Percentiles rank a stretch among this genome's conserved stretches.
These are phyloP conservation scores for Deuterostichococcus epilithicus DNA, from an alignment of 139 green algal species.

Conservation along the genomic window DNA sequence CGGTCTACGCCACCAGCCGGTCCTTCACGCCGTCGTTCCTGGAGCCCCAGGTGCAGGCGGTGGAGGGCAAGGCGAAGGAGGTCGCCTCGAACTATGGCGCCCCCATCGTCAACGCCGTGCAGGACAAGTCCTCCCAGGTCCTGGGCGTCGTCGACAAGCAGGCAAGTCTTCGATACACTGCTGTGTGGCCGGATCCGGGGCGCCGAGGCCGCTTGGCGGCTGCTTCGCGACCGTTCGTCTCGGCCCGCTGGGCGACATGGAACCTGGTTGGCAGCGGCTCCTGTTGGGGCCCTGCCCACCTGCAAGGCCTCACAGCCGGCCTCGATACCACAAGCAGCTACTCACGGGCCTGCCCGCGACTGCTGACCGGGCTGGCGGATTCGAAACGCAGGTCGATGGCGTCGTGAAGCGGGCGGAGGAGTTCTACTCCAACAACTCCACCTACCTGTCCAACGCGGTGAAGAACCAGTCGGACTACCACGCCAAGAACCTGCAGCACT, in stretches of 20 bases:
- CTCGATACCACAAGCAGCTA: too few species aligned
- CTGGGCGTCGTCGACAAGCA: conserved; percentile 12
- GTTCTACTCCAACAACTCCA: conserved; percentile 28
- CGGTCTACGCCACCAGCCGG: conserved; percentile 9
- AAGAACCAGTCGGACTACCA: conserved; percentile 36
- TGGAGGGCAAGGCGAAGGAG: conserved; percentile 4
- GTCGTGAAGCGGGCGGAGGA: conserved; percentile 11
- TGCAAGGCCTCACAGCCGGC: too few species aligned
- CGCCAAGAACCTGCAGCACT: conserved; percentile 35
- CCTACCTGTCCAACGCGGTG: conserved; percentile 19
- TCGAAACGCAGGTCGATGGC: conserved; percentile 21
- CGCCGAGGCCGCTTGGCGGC: too few species aligned
- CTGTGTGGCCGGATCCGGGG: background rate
- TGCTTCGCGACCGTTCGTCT: background rate
- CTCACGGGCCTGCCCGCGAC: too few species aligned
- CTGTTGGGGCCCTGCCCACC: background rate
- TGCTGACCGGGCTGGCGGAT: too few species aligned
- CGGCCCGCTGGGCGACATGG: background rate
- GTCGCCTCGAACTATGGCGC: background rate
- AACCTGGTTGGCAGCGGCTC: background rate
- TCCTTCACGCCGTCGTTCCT: background rate
- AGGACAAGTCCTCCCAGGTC: conserved; percentile 12
- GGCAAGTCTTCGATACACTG: conserved; percentile 8
- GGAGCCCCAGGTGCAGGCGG: background rate
- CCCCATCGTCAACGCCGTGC: conserved; percentile 6